Evolutionary conservation across 805 yeast species (phyloP).

Genomic region (Spathaspora passalidarum): DNA sequence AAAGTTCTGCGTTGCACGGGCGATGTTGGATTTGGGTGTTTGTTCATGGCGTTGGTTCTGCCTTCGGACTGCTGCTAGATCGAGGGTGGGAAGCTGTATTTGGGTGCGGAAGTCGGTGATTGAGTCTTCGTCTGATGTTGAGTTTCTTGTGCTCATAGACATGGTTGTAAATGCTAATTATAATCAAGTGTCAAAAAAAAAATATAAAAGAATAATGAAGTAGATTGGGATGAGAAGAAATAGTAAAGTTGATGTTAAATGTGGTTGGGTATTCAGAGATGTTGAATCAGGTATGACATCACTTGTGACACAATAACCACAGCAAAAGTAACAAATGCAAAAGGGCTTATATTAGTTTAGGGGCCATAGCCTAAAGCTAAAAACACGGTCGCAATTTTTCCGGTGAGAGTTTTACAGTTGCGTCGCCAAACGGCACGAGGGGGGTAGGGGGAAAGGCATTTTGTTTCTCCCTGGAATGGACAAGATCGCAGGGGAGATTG

Average conservation of each 20-base stretch:
- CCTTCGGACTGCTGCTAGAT: constrained; percentile 7
- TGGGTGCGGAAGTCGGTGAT: constrained; percentile 4
- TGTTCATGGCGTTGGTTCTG: constrained; percentile 5
- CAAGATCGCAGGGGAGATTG: too few species aligned
- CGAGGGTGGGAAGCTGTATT: constrained; percentile 4
- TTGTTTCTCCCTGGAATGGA: too few species aligned
- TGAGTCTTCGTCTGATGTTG: constrained; percentile 3
- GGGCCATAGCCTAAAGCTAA: too few species aligned
- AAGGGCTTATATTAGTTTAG: too few species aligned
- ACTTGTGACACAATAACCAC: not conserved
- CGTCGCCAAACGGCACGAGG: too few species aligned
- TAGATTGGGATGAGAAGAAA: not conserved
- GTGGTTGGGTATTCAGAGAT: not conserved
- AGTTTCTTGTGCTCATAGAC: not conserved
- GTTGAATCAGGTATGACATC: not conserved
- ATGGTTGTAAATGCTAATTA: not conserved
- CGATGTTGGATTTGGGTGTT: constrained; percentile 2
- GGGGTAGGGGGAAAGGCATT: too few species aligned
- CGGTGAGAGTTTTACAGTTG: too few species aligned
- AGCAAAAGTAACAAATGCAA: not conserved
- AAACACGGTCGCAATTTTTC: too few species aligned
- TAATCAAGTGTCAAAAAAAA: too few species aligned
- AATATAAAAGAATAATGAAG: not conserved
- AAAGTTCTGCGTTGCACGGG: constrained; percentile 7
- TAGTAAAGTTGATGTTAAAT: not conserved